Conservation (phyloP, 306 rosid genomes). For the Lagenaria siceraria region DNA sequence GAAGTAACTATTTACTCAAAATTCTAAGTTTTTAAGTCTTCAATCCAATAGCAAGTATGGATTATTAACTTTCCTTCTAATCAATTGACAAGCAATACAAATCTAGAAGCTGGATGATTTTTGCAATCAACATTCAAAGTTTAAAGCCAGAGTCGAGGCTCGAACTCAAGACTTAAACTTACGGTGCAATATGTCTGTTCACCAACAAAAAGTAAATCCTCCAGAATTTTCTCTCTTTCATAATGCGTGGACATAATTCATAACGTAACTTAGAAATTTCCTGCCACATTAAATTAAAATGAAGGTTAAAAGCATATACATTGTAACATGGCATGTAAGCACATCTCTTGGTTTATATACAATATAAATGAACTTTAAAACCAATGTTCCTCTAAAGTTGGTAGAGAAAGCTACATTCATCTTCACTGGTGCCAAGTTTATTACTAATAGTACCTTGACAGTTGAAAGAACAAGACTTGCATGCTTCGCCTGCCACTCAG, state of each 20-base stretch:
- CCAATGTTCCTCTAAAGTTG: background rate
- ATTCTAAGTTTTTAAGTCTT: background rate
- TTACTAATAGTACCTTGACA: slow-evolving; percentile 34
- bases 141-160: background rate
- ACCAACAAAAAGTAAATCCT: slow-evolving; percentile 54
- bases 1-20: background rate
- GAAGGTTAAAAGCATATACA: background rate
- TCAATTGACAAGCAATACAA: background rate
- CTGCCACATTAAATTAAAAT: slow-evolving; percentile 24
- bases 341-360: background rate
- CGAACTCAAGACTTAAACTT: slow-evolving; percentile 16
- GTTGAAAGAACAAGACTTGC: slow-evolving; percentile 51
- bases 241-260: slow-evolving; percentile 55
- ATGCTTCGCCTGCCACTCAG: slow-evolving; percentile 67
- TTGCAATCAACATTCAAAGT: background rate
- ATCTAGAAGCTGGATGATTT: background rate
- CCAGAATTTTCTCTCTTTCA: slow-evolving; percentile 77
- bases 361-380: background rate
- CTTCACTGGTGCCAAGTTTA: background rate
- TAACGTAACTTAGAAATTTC: slow-evolving; percentile 58
- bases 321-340: background rate
- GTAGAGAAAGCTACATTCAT: background rate
- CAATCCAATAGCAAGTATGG: background rate
- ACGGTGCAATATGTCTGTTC: slow-evolving; percentile 45
- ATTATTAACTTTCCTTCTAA: background rate